These are phyloP conservation scores for Pseudogymnoascus sp. DNA, from an alignment of 2,329 filamentous ascomycete species.

Conservation along the genomic window DNA sequence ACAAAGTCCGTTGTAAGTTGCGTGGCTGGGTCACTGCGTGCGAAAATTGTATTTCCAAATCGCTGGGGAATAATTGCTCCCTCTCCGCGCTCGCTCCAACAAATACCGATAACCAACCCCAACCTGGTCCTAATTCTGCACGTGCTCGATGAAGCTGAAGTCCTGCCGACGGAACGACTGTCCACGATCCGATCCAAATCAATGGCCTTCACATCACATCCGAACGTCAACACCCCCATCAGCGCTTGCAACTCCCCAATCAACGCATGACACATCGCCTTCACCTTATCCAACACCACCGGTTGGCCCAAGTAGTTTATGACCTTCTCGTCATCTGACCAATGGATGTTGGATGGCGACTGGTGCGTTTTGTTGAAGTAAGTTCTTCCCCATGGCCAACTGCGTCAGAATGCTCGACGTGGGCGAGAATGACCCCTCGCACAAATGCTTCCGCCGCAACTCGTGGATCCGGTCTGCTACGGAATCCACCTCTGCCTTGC, in stretches of 20 bases:
- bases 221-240: not conserved
- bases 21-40: too few relatives aligned
- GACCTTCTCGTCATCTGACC: not conserved
- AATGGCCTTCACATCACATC: not conserved
- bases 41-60: too few relatives aligned
- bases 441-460: not conserved
- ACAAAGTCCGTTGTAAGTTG: too few relatives aligned
- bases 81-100: not conserved
- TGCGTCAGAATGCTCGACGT: not conserved
- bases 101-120: not conserved
- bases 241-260: not conserved
- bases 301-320: not conserved
- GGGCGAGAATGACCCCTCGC: not conserved
- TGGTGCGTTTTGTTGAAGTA: not conserved
- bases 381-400: not conserved
- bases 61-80: too few relatives aligned
- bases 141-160: conserved; percentile 11
- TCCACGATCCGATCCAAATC: not conserved
- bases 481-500: not conserved
- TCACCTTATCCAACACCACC: not conserved
- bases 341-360: not conserved
- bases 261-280: not conserved
- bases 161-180: conserved; percentile 5
- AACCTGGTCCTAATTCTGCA: not conserved
- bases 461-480: not conserved